A percentile compares a stretch with the other conserved stretches of the same genome.
phyloP scores from a whole-genome alignment of 139 green algal species.

The Picochlorum sp. region DNA sequence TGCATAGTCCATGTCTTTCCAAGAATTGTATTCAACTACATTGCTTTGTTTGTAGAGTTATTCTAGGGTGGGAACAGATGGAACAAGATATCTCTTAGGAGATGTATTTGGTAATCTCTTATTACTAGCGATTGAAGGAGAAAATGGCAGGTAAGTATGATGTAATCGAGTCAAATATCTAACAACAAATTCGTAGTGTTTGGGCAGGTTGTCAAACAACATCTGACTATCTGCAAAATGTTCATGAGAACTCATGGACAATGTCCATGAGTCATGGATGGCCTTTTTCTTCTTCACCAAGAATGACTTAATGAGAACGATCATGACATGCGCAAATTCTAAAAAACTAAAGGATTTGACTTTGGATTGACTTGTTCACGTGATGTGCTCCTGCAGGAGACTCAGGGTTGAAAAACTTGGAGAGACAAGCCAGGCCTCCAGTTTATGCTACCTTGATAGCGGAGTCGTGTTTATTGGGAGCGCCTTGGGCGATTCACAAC shows the following conservation, averaged over 20 bases:
- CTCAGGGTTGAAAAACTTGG: conserved; percentile 63
- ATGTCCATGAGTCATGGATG: no score
- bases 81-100: conserved; percentile 74
- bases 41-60: not conserved
- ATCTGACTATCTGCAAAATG: not conserved
- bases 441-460: conserved; percentile 86
- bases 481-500: conserved; percentile 59
- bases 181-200: no score
- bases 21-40: no score
- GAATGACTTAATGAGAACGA: no score
- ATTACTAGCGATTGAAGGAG: conserved; percentile 73
- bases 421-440: conserved; percentile 49
- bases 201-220: no score
- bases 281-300: no score
- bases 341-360: no score
- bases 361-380: not conserved
- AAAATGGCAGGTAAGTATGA: conserved; percentile 17
- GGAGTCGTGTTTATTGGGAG: conserved; percentile 77
- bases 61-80: conserved; percentile 64
- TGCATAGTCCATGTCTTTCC: no score
- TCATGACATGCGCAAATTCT: no score
- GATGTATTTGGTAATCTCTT: conserved; percentile 68
- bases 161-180: no score
- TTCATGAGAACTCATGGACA: no score
- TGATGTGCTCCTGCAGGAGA: not conserved